A percentile compares a stretch with the other conserved stretches of the same genome.
phyloP scores from a whole-genome alignment of 2,329 filamentous ascomycete species.

The Tolypocladium nubicola region DNA sequence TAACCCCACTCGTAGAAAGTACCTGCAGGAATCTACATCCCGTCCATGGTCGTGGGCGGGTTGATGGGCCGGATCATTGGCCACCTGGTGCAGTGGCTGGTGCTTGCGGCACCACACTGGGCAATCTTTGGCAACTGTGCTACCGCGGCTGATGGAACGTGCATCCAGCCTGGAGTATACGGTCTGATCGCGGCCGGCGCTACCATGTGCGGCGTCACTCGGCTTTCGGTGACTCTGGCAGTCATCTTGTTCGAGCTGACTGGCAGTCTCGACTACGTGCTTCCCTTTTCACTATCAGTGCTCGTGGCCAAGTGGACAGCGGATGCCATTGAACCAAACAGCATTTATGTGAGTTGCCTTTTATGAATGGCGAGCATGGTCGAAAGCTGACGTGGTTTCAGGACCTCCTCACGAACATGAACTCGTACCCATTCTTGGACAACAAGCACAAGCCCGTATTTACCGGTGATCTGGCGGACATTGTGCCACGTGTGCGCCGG shows the following conservation, averaged over 20 bases:
- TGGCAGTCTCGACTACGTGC: constrained; percentile 85
- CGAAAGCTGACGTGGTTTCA: constrained; percentile 19
- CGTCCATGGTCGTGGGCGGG: constrained; percentile 96
- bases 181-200: constrained; percentile 89
- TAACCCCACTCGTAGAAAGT: constrained; percentile 52
- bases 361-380: neutral
- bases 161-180: constrained; percentile 94
- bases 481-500: constrained; percentile 63
- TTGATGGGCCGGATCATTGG: constrained; percentile 82
- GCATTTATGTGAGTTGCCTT: constrained; percentile 62
- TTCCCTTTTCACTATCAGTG: constrained; percentile 87
- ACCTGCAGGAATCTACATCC: constrained; percentile 93
- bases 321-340: constrained; percentile 85
- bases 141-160: constrained; percentile 60
- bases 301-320: constrained; percentile 97
- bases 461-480: constrained; percentile 78
- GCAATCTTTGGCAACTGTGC: constrained; percentile 67
- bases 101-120: constrained; percentile 61
- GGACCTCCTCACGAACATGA: constrained; percentile 93
- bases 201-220: constrained; percentile 95
- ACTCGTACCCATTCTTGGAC: constrained; percentile 94
- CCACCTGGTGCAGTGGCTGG: constrained; percentile 73
- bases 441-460: constrained; percentile 91
- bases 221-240: constrained; percentile 83
- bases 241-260: constrained; percentile 96